Evolutionary conservation across 2,329 filamentous ascomycete genomes (phyloP).

Genomic region (Arthrobotrys pseudoclavata): DNA sequence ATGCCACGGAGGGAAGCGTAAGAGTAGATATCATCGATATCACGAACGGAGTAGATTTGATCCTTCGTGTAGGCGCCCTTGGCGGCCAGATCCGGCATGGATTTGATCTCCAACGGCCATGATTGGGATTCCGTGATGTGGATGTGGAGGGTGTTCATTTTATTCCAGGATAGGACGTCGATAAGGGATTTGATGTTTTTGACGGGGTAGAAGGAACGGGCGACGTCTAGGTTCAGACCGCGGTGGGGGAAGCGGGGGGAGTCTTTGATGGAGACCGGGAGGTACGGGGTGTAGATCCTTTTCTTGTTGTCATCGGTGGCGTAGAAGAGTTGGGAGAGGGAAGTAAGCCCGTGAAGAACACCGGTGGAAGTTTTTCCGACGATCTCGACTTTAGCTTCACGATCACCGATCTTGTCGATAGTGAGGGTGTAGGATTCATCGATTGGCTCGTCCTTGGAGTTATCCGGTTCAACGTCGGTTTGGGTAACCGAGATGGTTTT

Average conservation of each 20-base stretch:
- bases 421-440: conserved; percentile 82
- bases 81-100: conserved; percentile 77
- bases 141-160: conserved; percentile 84
- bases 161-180: conserved; percentile 81
- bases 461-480: conserved; percentile 70
- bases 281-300: conserved; percentile 77
- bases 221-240: conserved; percentile 83
- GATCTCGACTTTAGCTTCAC: conserved; percentile 69
- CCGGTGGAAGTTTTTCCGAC: conserved; percentile 77
- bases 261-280: conserved; percentile 80
- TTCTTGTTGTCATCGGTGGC: conserved; percentile 65
- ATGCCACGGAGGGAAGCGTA: conserved; percentile 79
- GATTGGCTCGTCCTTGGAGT: conserved; percentile 75
- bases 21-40: conserved; percentile 77
- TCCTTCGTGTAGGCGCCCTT: conserved; percentile 80
- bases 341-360: conserved; percentile 79
- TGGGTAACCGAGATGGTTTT: conserved; percentile 75
- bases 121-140: conserved; percentile 87
- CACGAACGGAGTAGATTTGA: conserved; percentile 76
- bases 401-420: conserved; percentile 73
- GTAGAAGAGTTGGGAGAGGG: conserved; percentile 83
- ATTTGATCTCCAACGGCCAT: conserved; percentile 84
- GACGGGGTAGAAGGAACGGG: conserved; percentile 78
- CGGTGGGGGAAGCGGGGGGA: conserved; percentile 81
- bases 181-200: conserved; percentile 80